These are phyloP conservation scores for Pichia paraexigua DNA, from an alignment of 805 yeast species.

Conservation along the genomic window DNA sequence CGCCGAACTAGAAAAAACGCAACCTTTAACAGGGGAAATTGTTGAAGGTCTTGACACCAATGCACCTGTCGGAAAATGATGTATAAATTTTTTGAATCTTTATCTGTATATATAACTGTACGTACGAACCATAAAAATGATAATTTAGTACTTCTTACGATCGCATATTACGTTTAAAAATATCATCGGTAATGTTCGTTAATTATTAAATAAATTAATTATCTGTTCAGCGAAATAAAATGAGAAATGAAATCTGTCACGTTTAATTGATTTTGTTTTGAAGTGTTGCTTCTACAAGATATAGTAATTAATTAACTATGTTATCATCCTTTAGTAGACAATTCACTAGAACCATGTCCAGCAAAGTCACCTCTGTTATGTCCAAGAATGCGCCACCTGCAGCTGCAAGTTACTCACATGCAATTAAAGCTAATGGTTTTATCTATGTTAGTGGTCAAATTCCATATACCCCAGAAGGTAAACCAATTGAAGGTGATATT, in stretches of 20 bases:
- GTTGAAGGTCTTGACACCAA: constrained; percentile 33
- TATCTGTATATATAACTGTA: not conserved
- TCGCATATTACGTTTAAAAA: not conserved
- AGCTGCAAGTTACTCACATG: constrained; percentile 95
- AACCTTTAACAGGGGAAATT: constrained; percentile 54
- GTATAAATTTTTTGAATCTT: not conserved
- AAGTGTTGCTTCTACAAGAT: too few species aligned
- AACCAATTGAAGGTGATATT: constrained; percentile 69
- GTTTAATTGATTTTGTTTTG: not conserved
- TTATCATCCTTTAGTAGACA: constrained; percentile 6
- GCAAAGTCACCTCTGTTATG: constrained; percentile 37
- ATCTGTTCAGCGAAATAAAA: not conserved
- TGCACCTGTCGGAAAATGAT: not conserved
- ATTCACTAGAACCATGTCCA: constrained; percentile 23
- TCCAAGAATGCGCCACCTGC: constrained; percentile 88
- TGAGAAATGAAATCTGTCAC: not conserved
- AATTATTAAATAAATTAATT: too few species aligned
- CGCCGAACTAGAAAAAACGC: constrained; percentile 47
- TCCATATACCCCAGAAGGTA: constrained; percentile 78
- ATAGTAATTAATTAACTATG: too few species aligned
- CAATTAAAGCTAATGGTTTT: constrained; percentile 84
- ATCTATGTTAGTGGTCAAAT: constrained; percentile 93
- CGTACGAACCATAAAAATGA: not conserved
- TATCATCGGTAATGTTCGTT: not conserved
- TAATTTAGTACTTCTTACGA: not conserved